Evolutionary conservation across 805 yeast genomes (phyloP), one percentile per base, ranked within the genome.

Genomic region (Grigorovia humatica): DNA sequence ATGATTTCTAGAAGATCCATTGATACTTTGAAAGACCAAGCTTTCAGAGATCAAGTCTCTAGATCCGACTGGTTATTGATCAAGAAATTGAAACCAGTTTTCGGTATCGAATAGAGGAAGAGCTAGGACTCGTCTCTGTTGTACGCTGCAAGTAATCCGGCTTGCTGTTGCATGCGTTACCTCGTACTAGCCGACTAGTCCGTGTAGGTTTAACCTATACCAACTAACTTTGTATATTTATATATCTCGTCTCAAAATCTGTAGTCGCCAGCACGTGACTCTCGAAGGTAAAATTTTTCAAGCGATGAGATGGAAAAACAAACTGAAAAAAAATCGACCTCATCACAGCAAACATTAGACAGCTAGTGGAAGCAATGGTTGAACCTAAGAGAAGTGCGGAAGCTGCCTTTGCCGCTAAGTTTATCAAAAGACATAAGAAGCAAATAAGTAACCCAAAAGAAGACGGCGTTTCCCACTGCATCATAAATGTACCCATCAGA

Each of bases 1-100:
- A 76, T 85, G 73, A 79, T 93, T 57, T 67, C 93, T 12, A 82
- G 99, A 76, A 86, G 77, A 70, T 86, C 96, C 40, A 90, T 93
- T 60, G 97, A 93, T 68, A 86, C 96, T n/a, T 81, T 93, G 77
- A 93, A 93, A 74, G 99, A 93, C 64, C 95, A 96, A 44, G 97
- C 98, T 4, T 93, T 93, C 82, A 81, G 99, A 71, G 91, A 87
- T 62, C 80, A 87, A 55, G 99, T 93, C 56, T 77, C 91, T 47
- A 83, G 96, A 70, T 95, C 90, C 47, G 99, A 93, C 70, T 93
- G 99, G 99, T 66, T 91, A 54, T 77, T 93, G 68, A 77, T 93
- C 64, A 87, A 86, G 76, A 83, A 85, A 64, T 79, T 93, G 72
- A 93, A 93, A 74, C 80, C 89, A 46, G 78, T 88, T 46, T 86